Evolutionary conservation across 2,329 filamentous ascomycete species (phyloP), one percentile per base, ranked within the genome.

Genomic region (Westerdykella sp.): DNA sequence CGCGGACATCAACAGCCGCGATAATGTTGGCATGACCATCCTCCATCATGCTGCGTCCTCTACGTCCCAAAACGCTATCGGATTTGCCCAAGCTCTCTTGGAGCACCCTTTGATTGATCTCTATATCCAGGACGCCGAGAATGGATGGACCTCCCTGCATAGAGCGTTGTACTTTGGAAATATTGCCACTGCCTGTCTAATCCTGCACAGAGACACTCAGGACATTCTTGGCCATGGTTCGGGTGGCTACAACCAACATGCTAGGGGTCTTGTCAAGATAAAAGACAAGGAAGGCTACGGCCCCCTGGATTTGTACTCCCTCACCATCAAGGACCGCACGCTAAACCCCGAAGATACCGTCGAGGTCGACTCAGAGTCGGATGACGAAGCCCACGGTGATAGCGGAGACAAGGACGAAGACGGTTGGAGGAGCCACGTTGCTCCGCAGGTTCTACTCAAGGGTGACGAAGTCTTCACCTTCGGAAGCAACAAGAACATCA

Each of bases 281-380:
- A 98, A 97, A 66, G 93, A 98, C 59, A 82, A 86, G 45, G 93
- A 97, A 68, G 91, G 91, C 9, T 89, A 94, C 60, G 95, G 89
- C 53, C 91, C 93, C 0, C 91, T 97, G 53, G 93, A 97, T 63
- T 71, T 98, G 10, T 97, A 95, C 57, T 85, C 87, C 49, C 81
- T 86, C 32, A 95, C 88, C 0, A 93, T 96, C 54, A 83, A 84
- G 39, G 78, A 85, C 43, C 80, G 86, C n/a, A 80, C 78, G n/a
- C 63, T 88, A 37, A 55, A 67, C 28, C 66, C 69, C 4, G 66
- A 71, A 18, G 59, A 56, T 30, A 60, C 55, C 13, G 59, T 42
- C n/a, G 45, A 45, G 35, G 67, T 71, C 0, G 79, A 81, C 16
- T 67, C 70, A 0, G 67, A 67, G 41, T 75, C 72, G 5, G 75